Conservation (phyloP, 106 monocot species). For the Dendrobium nobile region DNA sequence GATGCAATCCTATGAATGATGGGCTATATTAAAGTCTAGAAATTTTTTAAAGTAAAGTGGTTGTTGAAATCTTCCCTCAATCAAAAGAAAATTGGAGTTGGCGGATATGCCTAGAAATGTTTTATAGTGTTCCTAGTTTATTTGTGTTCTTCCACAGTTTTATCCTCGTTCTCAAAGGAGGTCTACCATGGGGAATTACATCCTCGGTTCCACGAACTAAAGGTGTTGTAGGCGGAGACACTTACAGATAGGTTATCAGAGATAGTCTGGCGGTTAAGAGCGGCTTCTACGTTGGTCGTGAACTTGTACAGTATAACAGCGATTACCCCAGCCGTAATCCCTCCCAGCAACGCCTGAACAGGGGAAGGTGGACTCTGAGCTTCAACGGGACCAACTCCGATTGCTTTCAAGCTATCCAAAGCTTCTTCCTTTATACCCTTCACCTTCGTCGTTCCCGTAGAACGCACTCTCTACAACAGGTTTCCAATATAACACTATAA, state of each 20-base stretch:
- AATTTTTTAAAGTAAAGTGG: too few species aligned
- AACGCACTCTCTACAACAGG: conserved; percentile 62
- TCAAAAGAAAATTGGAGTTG: too few species aligned
- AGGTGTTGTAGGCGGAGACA: not conserved
- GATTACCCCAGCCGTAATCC: conserved; percentile 72
- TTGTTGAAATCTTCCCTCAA: too few species aligned
- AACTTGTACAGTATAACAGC: conserved; percentile 85
- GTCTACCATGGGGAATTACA: not conserved
- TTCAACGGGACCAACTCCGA: conserved; percentile 42
- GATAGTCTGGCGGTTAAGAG: conserved; percentile 78
- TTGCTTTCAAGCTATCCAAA: conserved; percentile 57
- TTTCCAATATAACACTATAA: not conserved
- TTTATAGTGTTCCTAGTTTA: too few species aligned
- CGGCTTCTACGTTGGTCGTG: conserved; percentile 66
- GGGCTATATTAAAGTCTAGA: too few species aligned
- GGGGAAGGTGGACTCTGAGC: conserved; percentile 54
- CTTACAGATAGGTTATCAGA: conserved; percentile 91
- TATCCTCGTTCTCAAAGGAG: not conserved
- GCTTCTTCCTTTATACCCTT: conserved; percentile 70
- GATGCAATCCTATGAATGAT: too few species aligned
- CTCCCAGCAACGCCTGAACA: conserved; percentile 68
- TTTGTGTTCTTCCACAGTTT: too few species aligned
- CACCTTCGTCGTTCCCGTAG: conserved; percentile 49
- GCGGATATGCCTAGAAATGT: too few species aligned
- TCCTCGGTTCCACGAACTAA: not conserved